A percentile compares a stretch with the other conserved stretches of the same genome.
phyloP scores from a whole-genome alignment of 2,329 filamentous ascomycete species.

The Arthroderma sp. region DNA sequence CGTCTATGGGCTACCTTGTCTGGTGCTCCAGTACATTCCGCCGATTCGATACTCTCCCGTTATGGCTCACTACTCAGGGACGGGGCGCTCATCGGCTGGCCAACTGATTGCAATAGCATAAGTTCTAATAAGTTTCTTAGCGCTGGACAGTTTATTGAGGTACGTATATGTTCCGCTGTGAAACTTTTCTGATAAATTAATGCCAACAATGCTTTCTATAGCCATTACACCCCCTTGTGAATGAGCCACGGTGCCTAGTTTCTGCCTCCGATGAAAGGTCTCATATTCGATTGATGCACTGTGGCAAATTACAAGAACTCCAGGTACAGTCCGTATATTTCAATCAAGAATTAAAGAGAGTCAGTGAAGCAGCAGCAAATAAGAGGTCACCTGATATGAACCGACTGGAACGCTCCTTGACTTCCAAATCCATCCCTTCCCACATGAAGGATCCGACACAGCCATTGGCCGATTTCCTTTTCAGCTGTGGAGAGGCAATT shows the following conservation, averaged over 20 bases:
- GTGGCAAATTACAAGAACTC: conserved; percentile 26
- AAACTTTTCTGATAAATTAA: conserved; percentile 5
- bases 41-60: conserved; percentile 17
- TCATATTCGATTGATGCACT: conserved; percentile 14
- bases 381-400: conserved; percentile 32
- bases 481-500: conserved; percentile 24
- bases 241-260: conserved; percentile 24
- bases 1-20: conserved; percentile 5
- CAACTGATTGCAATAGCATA: no score
- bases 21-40: background rate
- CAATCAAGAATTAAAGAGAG: conserved; percentile 20
- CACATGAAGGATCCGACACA: conserved; percentile 31
- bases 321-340: conserved; percentile 24
- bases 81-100: conserved; percentile 3
- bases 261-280: conserved; percentile 12
- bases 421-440: conserved; percentile 25
- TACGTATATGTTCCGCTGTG: conserved; percentile 2
- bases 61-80: conserved; percentile 22
- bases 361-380: conserved; percentile 20
- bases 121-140: conserved; percentile 2
- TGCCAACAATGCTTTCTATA: conserved; percentile 13
- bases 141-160: conserved; percentile 6
- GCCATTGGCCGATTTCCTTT: conserved; percentile 26
- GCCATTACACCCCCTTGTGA: conserved; percentile 28
- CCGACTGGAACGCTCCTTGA: conserved; percentile 28